phyloP scores from a whole-genome alignment of 768 basidiomycete species.

The Rhizopogon vesiculosus region DNA sequence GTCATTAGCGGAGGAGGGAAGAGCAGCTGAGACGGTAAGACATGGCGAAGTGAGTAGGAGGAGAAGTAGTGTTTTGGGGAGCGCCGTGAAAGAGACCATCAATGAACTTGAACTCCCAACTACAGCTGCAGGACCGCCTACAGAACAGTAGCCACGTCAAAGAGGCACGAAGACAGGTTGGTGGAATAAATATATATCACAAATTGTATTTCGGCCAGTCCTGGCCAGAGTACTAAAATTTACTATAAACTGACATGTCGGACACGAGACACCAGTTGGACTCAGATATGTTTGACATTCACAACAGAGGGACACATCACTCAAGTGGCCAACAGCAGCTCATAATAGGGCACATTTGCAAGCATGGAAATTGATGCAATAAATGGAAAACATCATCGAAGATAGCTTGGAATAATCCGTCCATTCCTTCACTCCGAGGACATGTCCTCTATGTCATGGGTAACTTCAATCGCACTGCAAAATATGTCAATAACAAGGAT shows the following conservation, averaged over 20 bases:
- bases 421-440: slow-evolving; percentile 8
- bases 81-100: slow-evolving; percentile 18
- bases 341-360: background rate
- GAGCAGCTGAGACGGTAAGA: slow-evolving; percentile 21
- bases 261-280: too few relatives aligned
- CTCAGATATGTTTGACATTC: background rate
- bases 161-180: too few relatives aligned
- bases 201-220: too few relatives aligned
- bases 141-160: background rate
- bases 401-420: slow-evolving; percentile 8
- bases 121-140: background rate
- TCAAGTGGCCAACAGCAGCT: background rate
- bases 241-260: too few relatives aligned
- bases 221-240: too few relatives aligned
- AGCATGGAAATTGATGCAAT: slow-evolving; percentile 4
- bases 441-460: background rate
- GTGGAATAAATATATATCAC: too few relatives aligned
- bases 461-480: slow-evolving; percentile 20
- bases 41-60: slow-evolving; percentile 34
- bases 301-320: background rate
- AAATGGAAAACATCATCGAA: slow-evolving; percentile 2
- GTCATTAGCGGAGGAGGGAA: slow-evolving; percentile 43
- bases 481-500: background rate
- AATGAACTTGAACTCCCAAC: background rate
- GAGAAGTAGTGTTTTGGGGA: slow-evolving; percentile 30